phyloP scores from a whole-genome alignment of 495 filamentous ascomycete genomes.

The Penicillium longicatenatum region DNA sequence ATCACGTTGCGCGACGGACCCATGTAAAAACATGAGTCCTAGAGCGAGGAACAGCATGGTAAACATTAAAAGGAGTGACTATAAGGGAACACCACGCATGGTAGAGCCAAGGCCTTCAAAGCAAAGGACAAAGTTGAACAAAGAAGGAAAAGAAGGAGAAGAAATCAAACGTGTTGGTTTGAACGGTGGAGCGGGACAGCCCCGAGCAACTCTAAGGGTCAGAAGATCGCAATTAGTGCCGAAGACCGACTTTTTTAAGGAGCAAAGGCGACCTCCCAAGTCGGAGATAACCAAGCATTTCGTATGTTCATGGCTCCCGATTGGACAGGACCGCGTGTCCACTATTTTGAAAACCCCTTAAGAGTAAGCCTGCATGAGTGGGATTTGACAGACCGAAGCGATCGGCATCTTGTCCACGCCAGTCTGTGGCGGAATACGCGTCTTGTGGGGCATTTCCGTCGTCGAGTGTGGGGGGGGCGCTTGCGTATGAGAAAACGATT shows the following conservation, averaged over 20 bases:
- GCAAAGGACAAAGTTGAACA: not conserved
- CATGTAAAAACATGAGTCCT: not conserved
- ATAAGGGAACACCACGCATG: slow-evolving; percentile 1
- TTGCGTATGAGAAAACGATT: not conserved
- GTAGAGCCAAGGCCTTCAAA: not conserved
- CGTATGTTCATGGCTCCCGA: not conserved
- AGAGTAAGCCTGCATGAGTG: not conserved
- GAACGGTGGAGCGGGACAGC: not conserved
- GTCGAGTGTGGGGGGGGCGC: not conserved
- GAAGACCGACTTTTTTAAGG: not conserved
- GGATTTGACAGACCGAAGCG: not conserved
- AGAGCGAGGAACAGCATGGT: not conserved
- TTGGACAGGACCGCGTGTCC: slow-evolving; percentile 6
- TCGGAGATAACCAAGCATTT: slow-evolving; percentile 4
- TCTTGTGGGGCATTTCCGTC: slow-evolving; percentile 4
- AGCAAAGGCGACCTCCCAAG: not conserved
- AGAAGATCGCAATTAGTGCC: slow-evolving; percentile 1
- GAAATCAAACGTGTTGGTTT: not conserved
- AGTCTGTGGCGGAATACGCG: slow-evolving; percentile 3
- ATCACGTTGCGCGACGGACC: slow-evolving; percentile 4
- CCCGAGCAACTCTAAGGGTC: not conserved
- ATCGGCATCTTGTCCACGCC: not conserved
- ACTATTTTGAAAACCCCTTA: not conserved
- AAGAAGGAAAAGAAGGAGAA: slow-evolving; percentile 2
- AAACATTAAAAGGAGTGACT: not conserved